A percentile compares a stretch with the other conserved stretches of the same genome.
phyloP scores from a whole-genome alignment of 805 yeast species.

The Wickerhamomyces tratensis region DNA sequence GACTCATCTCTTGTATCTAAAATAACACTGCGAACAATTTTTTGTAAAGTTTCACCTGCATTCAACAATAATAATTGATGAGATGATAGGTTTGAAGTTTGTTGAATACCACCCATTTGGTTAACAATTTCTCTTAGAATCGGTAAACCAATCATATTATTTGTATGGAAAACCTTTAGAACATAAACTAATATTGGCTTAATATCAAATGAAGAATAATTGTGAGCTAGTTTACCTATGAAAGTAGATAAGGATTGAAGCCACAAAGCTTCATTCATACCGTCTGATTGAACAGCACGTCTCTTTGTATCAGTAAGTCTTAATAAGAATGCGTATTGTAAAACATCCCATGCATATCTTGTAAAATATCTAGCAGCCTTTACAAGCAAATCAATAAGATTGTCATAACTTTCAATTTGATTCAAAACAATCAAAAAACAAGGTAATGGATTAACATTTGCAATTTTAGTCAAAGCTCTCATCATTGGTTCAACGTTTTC shows the following conservation, averaged over 20 bases:
- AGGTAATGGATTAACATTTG: slow-evolving; percentile 72
- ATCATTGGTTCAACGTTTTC: slow-evolving; percentile 69
- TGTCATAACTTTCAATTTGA: slow-evolving; percentile 89
- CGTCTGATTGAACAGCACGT: slow-evolving; percentile 61
- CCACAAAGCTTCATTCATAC: slow-evolving; percentile 78
- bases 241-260: slow-evolving; percentile 73
- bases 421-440: slow-evolving; percentile 60
- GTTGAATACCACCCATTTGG: slow-evolving; percentile 73
- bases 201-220: slow-evolving; percentile 46
- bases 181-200: slow-evolving; percentile 51
- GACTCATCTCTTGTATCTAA: slow-evolving; percentile 39
- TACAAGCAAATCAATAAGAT: slow-evolving; percentile 68
- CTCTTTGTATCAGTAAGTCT: slow-evolving; percentile 59
- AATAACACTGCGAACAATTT: slow-evolving; percentile 46
- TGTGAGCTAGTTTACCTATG: slow-evolving; percentile 59
- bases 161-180: slow-evolving; percentile 50
- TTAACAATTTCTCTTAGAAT: slow-evolving; percentile 58
- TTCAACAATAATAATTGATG: slow-evolving; percentile 58
- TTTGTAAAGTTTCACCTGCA: slow-evolving; percentile 50
- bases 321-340: slow-evolving; percentile 63
- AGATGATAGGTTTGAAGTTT: slow-evolving; percentile 54
- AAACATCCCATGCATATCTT: slow-evolving; percentile 74
- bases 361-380: slow-evolving; percentile 71
- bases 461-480: slow-evolving; percentile 60
- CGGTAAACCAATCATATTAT: slow-evolving; percentile 49